Evolutionary conservation across 2,329 filamentous ascomycete genomes (phyloP).

Genomic region (Sclerotinia nivalis): DNA sequence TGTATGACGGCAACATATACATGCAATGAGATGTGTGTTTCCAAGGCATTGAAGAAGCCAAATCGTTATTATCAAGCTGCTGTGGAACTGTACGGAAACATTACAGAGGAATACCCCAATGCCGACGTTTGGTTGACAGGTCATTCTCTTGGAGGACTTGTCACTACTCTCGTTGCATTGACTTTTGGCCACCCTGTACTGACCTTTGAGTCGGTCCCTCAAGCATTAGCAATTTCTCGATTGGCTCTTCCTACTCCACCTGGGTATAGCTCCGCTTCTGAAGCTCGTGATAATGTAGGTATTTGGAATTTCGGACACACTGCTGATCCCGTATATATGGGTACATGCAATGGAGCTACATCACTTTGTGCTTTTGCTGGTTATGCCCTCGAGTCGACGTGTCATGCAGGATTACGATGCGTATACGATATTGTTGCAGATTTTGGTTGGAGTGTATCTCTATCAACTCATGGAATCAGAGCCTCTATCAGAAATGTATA

Average conservation of each 20-base stretch:
- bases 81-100: conserved; percentile 85
- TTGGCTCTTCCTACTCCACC: conserved; percentile 83
- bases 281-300: conserved; percentile 69
- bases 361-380: conserved; percentile 83
- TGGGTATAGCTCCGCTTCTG: conserved; percentile 52
- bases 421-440: conserved; percentile 88
- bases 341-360: conserved; percentile 82
- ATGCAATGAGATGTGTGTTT: conserved; percentile 87
- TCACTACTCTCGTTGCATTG: conserved; percentile 78
- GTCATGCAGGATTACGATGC: conserved; percentile 83
- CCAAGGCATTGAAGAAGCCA: conserved; percentile 70
- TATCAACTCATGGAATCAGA: conserved; percentile 85
- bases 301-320: conserved; percentile 90
- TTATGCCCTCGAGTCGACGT: conserved; percentile 85
- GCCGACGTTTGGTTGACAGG: conserved; percentile 85
- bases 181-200: conserved; percentile 86
- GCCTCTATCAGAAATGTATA: conserved; percentile 84
- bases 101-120: conserved; percentile 80
- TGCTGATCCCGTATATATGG: conserved; percentile 89
- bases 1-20: conserved; percentile 76
- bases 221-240: conserved; percentile 80
- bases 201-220: conserved; percentile 87
- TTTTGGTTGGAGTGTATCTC: conserved; percentile 84
- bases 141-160: conserved; percentile 88
- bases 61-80: conserved; percentile 88